Base-by-base conservation (phyloP, 495 filamentous ascomycete genomes). In the Rusavskia elegans region DNA sequence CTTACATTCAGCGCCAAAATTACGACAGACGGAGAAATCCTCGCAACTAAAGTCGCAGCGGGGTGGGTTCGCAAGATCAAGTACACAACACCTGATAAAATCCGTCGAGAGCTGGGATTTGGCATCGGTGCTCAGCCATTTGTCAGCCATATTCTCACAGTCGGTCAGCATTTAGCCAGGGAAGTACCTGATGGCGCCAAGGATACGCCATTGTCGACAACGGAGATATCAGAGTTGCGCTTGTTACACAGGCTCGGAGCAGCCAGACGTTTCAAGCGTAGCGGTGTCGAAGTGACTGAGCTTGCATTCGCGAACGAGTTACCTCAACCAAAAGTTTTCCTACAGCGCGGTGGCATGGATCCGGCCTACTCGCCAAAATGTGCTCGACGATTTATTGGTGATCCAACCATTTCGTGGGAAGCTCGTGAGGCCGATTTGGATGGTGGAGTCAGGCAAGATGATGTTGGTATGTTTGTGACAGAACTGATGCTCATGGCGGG, bases 1-100 rank as follows among this genome's bases (percentile, higher is more conserved):
- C 66, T 97, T 49, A 95, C 89, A 1, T 88, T 96, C 64, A 92
- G 85, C 57, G 80, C 83, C 4, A 80, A 76, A 50, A 67, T 96
- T 46, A 72, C 79, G 57, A 66, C 71, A 17, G 66, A 75, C 3
- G 92, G 88, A 10, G 66, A 81, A 6, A 64, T 93, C 19, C 57
- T 89, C 9, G 83, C 90, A 3, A 71, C 66, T 14, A 80, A 78
- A n/a, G 73, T 97, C 37, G 69, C 74, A 4, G 80, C 84, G n/a
- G 87, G 84, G 3, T 76, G 68, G 2, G 65, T 90, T 10, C 70
- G 71, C 8, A 81, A 89, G 46, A 85, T 96, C n/a, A 67, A 82
- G 20, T 80, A 77, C 53, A 63, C 94, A 40, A 90, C 86, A 0
- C 79, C 80, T 23, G 64, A 73, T 16, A 71, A 74, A 20, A 62